Base-by-base conservation (phyloP, 768 basidiomycete genomes). In the Suillus placidus region DNA sequence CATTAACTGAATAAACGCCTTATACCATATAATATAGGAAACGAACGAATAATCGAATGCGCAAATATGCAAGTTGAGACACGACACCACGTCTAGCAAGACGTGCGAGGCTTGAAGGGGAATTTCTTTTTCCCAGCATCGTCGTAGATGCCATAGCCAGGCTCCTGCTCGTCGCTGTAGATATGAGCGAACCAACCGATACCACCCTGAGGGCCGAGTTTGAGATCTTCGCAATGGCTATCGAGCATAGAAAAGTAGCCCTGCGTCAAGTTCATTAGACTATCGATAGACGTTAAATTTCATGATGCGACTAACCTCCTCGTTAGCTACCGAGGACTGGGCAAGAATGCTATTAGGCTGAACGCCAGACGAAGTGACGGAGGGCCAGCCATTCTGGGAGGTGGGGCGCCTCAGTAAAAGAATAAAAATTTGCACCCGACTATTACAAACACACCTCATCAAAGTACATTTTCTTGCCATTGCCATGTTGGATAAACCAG, bases 181-280 rank as follows among this genome's bases (percentile, higher is more conserved):
- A 92, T 87, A 72, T 93, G 92, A 34, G 89, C 89, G 70, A 93
- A 93, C 92, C 91, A 93, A 13, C 91, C 90, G 42, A 92, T 78
- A 30, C 90, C 90, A 26, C 90, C 90, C 3, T 83, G 84, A 35
- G 76, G 67, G 32, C 84, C 84, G 0, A 30, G 26, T 76, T 93
- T 93, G 71, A 93, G 80, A 69, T 86, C 81, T 12, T 78, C 70
- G 71, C 91, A 93, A 63, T 89, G 83, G 1, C 79, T 73, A 68
- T 93, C 89, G 18, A 93, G 83, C 14, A 93, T 74, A 23, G 76
- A 75, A 67, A 80, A 92, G 71, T 92, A 93, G 64, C 82, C 84
- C 85, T 90, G 68, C 90, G 67, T 67, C 70, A 62, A 26, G 45
- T 58, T 47, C 30, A 23, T 64, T 37, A 66, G 42, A 60, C 4